Evolutionary conservation across 805 yeast genomes (phyloP), one percentile per base, ranked within the genome.

Genomic region (Ogataea methylovora): DNA sequence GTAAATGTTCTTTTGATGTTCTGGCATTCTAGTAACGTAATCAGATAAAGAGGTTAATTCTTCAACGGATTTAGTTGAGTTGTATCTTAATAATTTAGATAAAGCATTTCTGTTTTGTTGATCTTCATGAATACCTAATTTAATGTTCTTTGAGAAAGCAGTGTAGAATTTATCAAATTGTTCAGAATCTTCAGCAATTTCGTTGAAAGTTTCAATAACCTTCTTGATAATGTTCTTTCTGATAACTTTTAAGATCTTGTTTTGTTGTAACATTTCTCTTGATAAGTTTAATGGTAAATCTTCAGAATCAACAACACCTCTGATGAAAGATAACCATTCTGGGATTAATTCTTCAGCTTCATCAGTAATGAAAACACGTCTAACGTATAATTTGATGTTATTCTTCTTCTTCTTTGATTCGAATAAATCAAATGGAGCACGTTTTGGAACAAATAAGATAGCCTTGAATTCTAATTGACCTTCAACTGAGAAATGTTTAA

Each of bases 381-480:
- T 87, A 48, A 92, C 99, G 70, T 92, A 92, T 55, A 92, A 79
- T 76, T 92, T 92, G 75, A 92, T 92, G 81, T 90, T 90, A 74
- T 75, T 81, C 82, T 87, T 90, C 95, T 92, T 92, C 94, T 87
- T 92, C 81, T 92, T 92, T 45, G 88, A 75, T 76, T 92, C 98
- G 61, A 92, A 92, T 62, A 94, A 73, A 63, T 92, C 98, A 60
- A 92, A 85, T 68, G 99, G 98, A 56, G 99, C 97, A 75, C 98
- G 87, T 76, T 84, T 85, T 69, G 99, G 99, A 69, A 92, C 78
- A 60, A 86, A 92, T 56, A 92, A 73, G 60, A 92, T 92, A 46
- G 98, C 97, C 73, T 82, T 88, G 80, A 92, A 92, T 75, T 92
- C 99, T 57, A 92, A 79, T 76, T 92, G 98, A 76, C 99, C 99